Base-by-base conservation (phyloP, 805 yeast species). In the Metschnikowia colocasiae region DNA sequence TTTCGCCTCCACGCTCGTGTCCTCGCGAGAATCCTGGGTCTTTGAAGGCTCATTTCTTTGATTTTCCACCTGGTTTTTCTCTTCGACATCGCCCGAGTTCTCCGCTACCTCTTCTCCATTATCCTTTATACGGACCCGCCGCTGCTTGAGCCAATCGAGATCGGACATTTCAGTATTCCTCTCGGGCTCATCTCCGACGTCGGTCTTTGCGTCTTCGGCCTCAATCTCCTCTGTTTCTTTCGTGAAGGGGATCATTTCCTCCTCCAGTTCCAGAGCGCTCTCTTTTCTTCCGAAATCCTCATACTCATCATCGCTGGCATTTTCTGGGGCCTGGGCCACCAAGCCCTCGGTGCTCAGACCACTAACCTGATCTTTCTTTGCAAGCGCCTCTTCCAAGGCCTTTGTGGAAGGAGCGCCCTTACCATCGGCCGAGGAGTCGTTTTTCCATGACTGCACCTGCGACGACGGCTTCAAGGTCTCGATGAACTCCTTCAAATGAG, bases 71-170 rank as follows among this genome's bases (percentile, higher is more conserved):
- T 40, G 31, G 2, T 48, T 18, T 37, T 45, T 35, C 36, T 45
- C 52, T 19, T 49, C 39, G 37, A n/a, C n/a, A n/a, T n/a, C n/a
- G n/a, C n/a, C n/a, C n/a, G 41, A 48, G 13, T 36, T 49, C 23
- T 41, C 57, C 15, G 36, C 45, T 2, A 43, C 44, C 16, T 43
- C 48, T 8, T 46, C 54, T n/a, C 55, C 67, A 40, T 61, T 60
- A 25, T 71, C 76, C 40, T 61, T 67, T 59, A 91, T 87, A 61
- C 94, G 79, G 19, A 76, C 79, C 64, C 94, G 78, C 63, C 87
- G 81, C 56, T 76, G 78, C 59, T 82, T 81, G 50, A 91, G 75
- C 98, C 98, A 91, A 48, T 91, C 96, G 44, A 87, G 66, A 68
- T 91, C 96, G 12, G 90, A 76, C 12, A 86, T 67, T 6, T 79